phyloP scores from a whole-genome alignment of 2,329 filamentous ascomycete genomes.

The Fusarium agapanthi region DNA sequence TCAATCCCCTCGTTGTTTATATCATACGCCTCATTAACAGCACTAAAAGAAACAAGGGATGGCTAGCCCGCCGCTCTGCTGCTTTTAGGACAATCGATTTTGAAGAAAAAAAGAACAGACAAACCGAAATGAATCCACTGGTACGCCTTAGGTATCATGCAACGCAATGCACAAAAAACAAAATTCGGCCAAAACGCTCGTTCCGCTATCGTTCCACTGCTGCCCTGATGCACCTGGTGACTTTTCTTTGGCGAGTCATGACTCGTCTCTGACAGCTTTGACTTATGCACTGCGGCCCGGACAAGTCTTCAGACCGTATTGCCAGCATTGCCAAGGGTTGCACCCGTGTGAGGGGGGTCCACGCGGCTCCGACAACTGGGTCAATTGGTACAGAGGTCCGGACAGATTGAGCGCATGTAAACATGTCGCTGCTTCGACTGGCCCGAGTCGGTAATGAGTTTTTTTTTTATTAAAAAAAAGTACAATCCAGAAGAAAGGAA shows the following conservation, averaged over 20 bases:
- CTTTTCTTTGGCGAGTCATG: constrained; percentile 14
- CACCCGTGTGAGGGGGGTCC: background rate
- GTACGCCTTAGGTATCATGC: constrained; percentile 39
- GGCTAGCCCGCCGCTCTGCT: constrained; percentile 8
- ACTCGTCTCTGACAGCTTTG: constrained; percentile 15
- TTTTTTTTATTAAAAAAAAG: background rate
- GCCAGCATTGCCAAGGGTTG: background rate
- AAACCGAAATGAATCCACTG: constrained; percentile 14
- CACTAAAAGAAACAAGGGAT: constrained; percentile 7
- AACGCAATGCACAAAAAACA: constrained; percentile 27
- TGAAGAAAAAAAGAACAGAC: background rate
- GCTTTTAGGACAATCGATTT: constrained; percentile 4
- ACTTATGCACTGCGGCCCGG: background rate
- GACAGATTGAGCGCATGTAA: constrained; percentile 5
- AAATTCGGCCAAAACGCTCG: constrained; percentile 14
- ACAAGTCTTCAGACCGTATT: background rate
- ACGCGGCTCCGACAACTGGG: background rate
- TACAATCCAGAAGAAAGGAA: constrained; percentile 2
- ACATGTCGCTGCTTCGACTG: constrained; percentile 1
- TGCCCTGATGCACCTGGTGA: constrained; percentile 6
- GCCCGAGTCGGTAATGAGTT: background rate
- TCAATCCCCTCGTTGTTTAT: constrained; percentile 12
- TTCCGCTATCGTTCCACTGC: constrained; percentile 15
- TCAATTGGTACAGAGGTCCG: background rate
- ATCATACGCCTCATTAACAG: constrained; percentile 24